A percentile compares a stretch with the other conserved stretches of the same genome.
Conservation (phyloP, 208 protist species). For the Crithidia expoeki region DNA sequence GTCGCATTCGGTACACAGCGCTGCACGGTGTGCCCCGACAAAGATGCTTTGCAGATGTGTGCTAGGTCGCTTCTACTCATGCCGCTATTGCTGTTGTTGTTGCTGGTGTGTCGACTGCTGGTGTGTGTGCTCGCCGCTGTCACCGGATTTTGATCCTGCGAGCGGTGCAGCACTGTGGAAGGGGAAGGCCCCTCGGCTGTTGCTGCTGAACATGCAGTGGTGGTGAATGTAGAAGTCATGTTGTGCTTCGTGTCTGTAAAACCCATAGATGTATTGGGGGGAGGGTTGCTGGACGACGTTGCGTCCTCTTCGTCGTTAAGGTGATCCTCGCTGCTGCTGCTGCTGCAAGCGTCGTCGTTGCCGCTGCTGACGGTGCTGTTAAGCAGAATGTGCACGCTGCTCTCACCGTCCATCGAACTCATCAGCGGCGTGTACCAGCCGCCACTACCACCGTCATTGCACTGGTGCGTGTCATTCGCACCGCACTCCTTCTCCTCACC, state of each 20-base stretch:
- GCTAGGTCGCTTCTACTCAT: not conserved
- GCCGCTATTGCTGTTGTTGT: not conserved
- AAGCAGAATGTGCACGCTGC: conserved; percentile 4
- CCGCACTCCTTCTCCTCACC: not conserved
- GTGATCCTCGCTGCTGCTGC: not conserved
- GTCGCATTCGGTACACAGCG: not conserved
- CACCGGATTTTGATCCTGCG: not conserved
- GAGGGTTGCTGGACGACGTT: not conserved
- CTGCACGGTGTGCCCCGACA: not conserved
- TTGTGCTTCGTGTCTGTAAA: not conserved
- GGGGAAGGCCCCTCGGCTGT: too few relatives aligned
- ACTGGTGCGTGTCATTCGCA: not conserved
- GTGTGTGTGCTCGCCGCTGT: not conserved
- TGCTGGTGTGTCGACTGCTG: not conserved
- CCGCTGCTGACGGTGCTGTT: not conserved
- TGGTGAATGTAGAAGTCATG: not conserved
- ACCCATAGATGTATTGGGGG: conserved; percentile 5
- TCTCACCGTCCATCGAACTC: not conserved
- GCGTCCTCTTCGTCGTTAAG: not conserved
- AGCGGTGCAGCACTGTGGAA: not conserved
- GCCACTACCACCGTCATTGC: not conserved
- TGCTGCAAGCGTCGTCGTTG: not conserved
- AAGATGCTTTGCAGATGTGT: not conserved
- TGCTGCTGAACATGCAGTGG: not conserved
- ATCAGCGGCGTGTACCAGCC: conserved; percentile 10